phyloP scores from a whole-genome alignment of 371 early-diverging fungal species.

The Mucor saturninus region DNA sequence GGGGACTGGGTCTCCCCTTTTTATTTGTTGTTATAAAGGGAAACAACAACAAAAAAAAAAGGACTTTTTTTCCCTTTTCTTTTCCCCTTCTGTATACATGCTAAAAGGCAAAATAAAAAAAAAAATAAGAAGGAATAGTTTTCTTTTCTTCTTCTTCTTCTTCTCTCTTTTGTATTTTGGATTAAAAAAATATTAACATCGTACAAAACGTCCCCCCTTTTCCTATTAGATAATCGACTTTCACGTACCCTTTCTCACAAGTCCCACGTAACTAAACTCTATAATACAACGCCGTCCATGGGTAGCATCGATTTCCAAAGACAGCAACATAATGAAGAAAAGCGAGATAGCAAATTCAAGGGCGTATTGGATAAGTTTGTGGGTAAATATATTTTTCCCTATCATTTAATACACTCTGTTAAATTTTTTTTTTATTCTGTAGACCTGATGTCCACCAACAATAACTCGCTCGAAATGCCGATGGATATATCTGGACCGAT shows the following conservation, averaged over 20 bases:
- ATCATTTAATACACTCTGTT: neutral
- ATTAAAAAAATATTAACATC: neutral
- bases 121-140: neutral
- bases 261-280: constrained; percentile 23
- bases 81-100: constrained; percentile 6
- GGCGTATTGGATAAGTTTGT: constrained; percentile 33
- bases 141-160: no score
- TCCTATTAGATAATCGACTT: constrained; percentile 9
- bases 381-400: constrained; percentile 1
- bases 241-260: constrained; percentile 18
- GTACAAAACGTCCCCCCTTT: constrained; percentile 7
- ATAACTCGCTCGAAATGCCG: neutral
- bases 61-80: neutral
- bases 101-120: constrained; percentile 13
- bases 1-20: neutral
- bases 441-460: constrained; percentile 21
- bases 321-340: constrained; percentile 17
- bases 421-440: no score
- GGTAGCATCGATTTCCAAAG: constrained; percentile 8
- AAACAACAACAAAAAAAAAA: neutral
- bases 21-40: neutral
- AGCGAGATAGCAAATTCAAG: constrained; percentile 20
- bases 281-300: constrained; percentile 20
- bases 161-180: no score
- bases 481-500: constrained; percentile 16